Evolutionary conservation across 768 basidiomycete species (phyloP).

Genomic region (Boletus coccyginus): DNA sequence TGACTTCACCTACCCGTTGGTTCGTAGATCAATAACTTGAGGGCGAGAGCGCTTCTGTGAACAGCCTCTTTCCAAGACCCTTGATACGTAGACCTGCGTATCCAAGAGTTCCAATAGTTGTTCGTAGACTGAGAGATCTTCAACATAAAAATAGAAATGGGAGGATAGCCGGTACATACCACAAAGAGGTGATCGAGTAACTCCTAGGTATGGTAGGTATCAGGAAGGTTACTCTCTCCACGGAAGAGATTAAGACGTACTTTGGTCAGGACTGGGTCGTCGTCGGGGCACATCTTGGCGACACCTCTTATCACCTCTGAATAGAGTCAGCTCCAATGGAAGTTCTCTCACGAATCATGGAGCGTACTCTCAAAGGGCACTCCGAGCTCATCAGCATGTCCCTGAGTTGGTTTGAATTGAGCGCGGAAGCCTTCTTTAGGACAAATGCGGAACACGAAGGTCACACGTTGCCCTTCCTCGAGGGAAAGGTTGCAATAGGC

Average conservation of each 20-base stretch:
- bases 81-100: slow-evolving; percentile 81
- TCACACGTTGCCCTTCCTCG: slow-evolving; percentile 85
- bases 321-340: background rate
- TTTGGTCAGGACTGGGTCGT: slow-evolving; percentile 73
- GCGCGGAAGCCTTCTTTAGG: slow-evolving; percentile 36
- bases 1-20: slow-evolving; percentile 59
- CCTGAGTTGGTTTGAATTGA: slow-evolving; percentile 32
- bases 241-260: slow-evolving; percentile 29
- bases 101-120: slow-evolving; percentile 86
- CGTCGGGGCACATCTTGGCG: slow-evolving; percentile 45
- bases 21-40: slow-evolving; percentile 91
- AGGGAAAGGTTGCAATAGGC: slow-evolving; percentile 59
- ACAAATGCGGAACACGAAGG: slow-evolving; percentile 78
- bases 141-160: background rate
- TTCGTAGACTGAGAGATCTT: slow-evolving; percentile 55
- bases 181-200: slow-evolving; percentile 56
- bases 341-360: background rate
- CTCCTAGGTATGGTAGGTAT: slow-evolving; percentile 35
- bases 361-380: slow-evolving; percentile 42
- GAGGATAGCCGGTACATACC: slow-evolving; percentile 33
- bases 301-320: slow-evolving; percentile 44
- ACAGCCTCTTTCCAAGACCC: slow-evolving; percentile 97
- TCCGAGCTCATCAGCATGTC: slow-evolving; percentile 43
- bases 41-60: slow-evolving; percentile 85
- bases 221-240: background rate